A percentile compares a stretch with the other conserved stretches of the same genome.
These are phyloP conservation scores for Solanum peruvianum DNA, from an alignment of 257 asterid genomes.

Conservation along the genomic window DNA sequence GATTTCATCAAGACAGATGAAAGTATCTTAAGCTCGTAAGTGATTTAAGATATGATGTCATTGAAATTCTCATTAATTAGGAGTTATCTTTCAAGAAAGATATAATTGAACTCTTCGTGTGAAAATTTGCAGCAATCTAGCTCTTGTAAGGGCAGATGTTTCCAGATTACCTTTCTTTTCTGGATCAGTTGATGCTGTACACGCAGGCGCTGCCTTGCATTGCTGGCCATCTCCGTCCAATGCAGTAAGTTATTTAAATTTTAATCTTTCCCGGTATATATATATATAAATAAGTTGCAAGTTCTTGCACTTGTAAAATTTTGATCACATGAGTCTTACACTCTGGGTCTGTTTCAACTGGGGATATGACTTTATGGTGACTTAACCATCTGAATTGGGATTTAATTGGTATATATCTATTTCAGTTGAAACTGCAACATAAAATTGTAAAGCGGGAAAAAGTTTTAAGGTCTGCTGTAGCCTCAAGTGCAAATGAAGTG, in stretches of 20 bases:
- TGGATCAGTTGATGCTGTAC: constrained; percentile 83
- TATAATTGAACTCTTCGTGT: not conserved
- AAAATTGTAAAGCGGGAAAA: too few species aligned
- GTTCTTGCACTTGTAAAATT: not conserved
- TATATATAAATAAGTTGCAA: too few species aligned
- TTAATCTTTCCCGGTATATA: not conserved
- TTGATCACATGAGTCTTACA: not conserved
- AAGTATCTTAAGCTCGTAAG: constrained; percentile 62
- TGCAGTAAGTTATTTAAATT: constrained; percentile 38
- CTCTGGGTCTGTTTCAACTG: too few species aligned
- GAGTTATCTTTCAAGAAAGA: not conserved
- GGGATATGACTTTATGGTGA: not conserved
- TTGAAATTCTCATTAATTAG: not conserved
- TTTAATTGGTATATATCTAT: too few species aligned
- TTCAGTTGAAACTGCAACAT: too few species aligned
- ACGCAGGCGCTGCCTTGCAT: constrained; percentile 98
- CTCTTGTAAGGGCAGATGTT: constrained; percentile 95
- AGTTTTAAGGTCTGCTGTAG: too few species aligned
- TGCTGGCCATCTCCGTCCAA: constrained; percentile 99
- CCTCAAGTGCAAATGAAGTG: not conserved
- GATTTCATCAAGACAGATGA: constrained; percentile 68
- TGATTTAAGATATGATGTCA: not conserved
- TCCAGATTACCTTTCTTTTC: constrained; percentile 87
- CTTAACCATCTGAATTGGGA: too few species aligned
- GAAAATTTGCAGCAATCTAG: constrained; percentile 47